Percentiles rank a stretch among this genome's conserved stretches.
These are phyloP conservation scores for Cornus kousa DNA, from an alignment of 148 eudicot genomes.

Conservation along the genomic window DNA sequence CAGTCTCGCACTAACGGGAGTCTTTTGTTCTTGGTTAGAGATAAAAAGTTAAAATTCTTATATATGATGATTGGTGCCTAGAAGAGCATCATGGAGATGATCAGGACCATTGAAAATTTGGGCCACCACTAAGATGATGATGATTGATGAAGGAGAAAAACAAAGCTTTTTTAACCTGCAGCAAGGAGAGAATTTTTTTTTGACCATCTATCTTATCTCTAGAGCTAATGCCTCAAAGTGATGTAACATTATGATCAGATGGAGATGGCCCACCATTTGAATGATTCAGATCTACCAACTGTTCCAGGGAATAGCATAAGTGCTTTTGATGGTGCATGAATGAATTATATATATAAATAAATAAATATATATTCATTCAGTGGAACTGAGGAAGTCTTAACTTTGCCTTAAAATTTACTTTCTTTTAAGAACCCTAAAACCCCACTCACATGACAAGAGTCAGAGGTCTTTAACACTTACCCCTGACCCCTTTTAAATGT, in stretches of 20 bases:
- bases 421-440: constrained; percentile 23
- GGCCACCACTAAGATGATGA: constrained; percentile 7
- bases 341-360: background rate
- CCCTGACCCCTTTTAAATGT: constrained; percentile 23
- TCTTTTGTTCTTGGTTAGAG: background rate
- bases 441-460: constrained; percentile 46
- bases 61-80: constrained; percentile 24
- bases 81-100: constrained; percentile 27
- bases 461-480: constrained; percentile 29
- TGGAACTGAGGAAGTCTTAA: constrained; percentile 6
- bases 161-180: background rate
- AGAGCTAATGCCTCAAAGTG: background rate
- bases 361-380: background rate
- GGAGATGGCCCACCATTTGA: constrained; percentile 30
- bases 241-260: constrained; percentile 20
- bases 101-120: constrained; percentile 16
- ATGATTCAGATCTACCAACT: constrained; percentile 37
- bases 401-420: constrained; percentile 31
- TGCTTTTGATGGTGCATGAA: constrained; percentile 25
- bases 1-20: no score
- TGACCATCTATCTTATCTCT: background rate
- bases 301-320: constrained; percentile 30
- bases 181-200: background rate
- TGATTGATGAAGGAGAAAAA: background rate
- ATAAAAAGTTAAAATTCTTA: background rate